Conservation (phyloP, 2,329 filamentous ascomycete species). For the Fusarium burgessii region DNA sequence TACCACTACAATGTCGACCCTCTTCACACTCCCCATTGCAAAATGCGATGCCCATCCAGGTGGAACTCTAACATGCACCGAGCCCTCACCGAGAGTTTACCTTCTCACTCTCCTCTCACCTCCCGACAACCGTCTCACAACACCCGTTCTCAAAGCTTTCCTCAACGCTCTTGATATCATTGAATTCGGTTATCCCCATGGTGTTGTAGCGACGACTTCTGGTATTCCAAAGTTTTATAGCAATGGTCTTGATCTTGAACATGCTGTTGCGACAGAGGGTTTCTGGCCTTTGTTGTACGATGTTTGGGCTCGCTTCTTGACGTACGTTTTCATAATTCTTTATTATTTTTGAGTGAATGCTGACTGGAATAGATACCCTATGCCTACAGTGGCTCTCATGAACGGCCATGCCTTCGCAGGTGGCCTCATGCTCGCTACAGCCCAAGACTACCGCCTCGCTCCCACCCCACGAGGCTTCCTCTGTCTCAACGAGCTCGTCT, state of each 20-base stretch:
- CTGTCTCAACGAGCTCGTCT: conserved; percentile 85
- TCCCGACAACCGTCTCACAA: conserved; percentile 81
- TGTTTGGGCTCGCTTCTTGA: conserved; percentile 71
- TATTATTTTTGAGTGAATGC: neutral
- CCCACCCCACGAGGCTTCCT: conserved; percentile 77
- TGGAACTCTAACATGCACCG: conserved; percentile 72
- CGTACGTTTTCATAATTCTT: conserved; percentile 35
- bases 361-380: conserved; percentile 66
- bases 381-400: conserved; percentile 83
- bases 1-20: conserved; percentile 39
- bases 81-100: conserved; percentile 72
- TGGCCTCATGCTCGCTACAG: conserved; percentile 84
- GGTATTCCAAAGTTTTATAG: conserved; percentile 83
- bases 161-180: conserved; percentile 80
- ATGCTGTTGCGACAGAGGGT: conserved; percentile 68
- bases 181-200: conserved; percentile 73
- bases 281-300: conserved; percentile 75
- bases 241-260: conserved; percentile 83
- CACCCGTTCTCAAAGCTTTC: conserved; percentile 74
- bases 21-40: conserved; percentile 66
- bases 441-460: conserved; percentile 86
- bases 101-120: conserved; percentile 77
- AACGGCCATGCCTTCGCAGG: conserved; percentile 87
- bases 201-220: conserved; percentile 82
- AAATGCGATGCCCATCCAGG: conserved; percentile 59